A percentile compares a stretch with the other conserved stretches of the same genome.
Conservation (phyloP, 2,329 filamentous ascomycete genomes). For the Fusarium nurragi region DNA sequence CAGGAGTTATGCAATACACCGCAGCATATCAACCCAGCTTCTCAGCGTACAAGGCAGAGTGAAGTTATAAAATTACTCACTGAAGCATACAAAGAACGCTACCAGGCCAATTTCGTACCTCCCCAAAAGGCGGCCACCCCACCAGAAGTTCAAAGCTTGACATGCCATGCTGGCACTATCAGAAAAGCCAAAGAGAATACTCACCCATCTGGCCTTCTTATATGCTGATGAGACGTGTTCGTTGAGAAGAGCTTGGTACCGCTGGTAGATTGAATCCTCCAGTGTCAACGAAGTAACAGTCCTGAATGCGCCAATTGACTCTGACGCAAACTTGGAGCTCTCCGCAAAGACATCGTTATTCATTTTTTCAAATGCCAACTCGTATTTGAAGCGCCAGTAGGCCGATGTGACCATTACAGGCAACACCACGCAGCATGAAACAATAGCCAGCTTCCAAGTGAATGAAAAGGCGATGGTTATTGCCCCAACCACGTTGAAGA, state of each 20-base stretch:
- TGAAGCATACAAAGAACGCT: slow-evolving; percentile 67
- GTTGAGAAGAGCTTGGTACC: slow-evolving; percentile 68
- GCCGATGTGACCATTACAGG: slow-evolving; percentile 59
- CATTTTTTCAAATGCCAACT: slow-evolving; percentile 74
- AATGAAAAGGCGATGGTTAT: slow-evolving; percentile 75
- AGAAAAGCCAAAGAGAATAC: slow-evolving; percentile 73
- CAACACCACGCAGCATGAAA: slow-evolving; percentile 69
- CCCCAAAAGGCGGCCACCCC: slow-evolving; percentile 68
- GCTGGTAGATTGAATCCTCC: slow-evolving; percentile 69
- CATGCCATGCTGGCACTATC: slow-evolving; percentile 72
- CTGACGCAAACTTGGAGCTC: slow-evolving; percentile 78
- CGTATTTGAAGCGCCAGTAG: slow-evolving; percentile 65
- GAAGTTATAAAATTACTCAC: slow-evolving; percentile 11
- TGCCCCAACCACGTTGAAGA: slow-evolving; percentile 72
- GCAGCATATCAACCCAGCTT: neutral
- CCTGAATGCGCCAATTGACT: slow-evolving; percentile 77
- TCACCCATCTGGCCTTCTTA: slow-evolving; percentile 68
- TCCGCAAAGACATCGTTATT: slow-evolving; percentile 74
- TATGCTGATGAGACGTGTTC: slow-evolving; percentile 69
- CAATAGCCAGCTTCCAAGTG: slow-evolving; percentile 79
- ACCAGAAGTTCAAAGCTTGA: slow-evolving; percentile 73
- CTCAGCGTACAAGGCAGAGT: neutral
- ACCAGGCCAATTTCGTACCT: slow-evolving; percentile 58
- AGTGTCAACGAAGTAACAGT: slow-evolving; percentile 77
- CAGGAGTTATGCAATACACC: neutral